Base-by-base conservation (phyloP, 179 eudicot species). In the Carnegiea gigantea region DNA sequence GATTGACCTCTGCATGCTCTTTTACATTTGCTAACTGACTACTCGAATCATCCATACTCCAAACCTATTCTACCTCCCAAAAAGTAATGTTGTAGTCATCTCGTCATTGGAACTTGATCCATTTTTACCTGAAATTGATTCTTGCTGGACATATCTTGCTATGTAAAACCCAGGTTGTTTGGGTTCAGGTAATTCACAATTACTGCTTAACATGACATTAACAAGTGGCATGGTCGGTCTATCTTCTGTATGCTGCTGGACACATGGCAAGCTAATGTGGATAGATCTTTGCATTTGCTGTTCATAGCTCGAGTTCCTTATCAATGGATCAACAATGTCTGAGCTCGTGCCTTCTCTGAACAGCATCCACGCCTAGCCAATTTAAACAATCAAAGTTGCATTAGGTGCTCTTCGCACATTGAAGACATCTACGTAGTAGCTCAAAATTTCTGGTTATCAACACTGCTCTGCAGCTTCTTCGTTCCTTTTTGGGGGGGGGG, bases 181-280 rank as follows among this genome's bases (percentile, higher is more conserved):
- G 17, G 87, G 84, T 78, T 70, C 60, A 70, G 88, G 87, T 62
- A 81, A 36, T 28, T 62, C 79, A 9, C 75, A 83, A n/a, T 85
- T 84, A 40, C 83, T 86, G 12, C 65, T 78, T 71, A 85, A 57
- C 88, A 83, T 87, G 4, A 82, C 81, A 43, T 80, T 74, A 36
- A 87, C 87, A 14, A 84, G 76, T 13, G 86, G 76, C 89, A 89
- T 85, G 77, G 53, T 76, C 2, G 91, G 89, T 23, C 91, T 78
- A 51, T 87, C 89, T 15, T 87, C 85, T 0, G 85, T 84, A 64
- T 26, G 49, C 46, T 74, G 81, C 67, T 89, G 91, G 43, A 87
- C 89, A 24, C 91, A 85, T 9, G 85, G 23, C 28, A 87, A 74
- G 15, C 86, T 87, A 23, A 87, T 80, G 67, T 89, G 88, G 43